phyloP scores from a whole-genome alignment of 768 basidiomycete genomes.

The Russula ochroleuca region DNA sequence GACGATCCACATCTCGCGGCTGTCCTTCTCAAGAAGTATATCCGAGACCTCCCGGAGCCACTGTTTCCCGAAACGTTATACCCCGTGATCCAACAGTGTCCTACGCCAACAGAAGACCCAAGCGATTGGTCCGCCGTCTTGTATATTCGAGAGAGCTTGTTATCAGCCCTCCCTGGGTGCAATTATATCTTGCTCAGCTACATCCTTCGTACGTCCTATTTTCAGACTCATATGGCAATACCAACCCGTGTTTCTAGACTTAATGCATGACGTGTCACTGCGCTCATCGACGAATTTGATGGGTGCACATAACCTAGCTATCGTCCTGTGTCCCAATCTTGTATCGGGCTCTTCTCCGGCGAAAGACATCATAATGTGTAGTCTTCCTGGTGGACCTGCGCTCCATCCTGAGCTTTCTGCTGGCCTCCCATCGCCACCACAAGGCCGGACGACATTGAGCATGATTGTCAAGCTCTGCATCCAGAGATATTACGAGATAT shows the following conservation, averaged over 20 bases:
- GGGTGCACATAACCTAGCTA: constrained; percentile 78
- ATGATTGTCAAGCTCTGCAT: constrained; percentile 72
- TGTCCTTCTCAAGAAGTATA: constrained; percentile 80
- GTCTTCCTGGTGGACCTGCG: constrained; percentile 49
- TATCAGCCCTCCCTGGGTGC: constrained; percentile 67
- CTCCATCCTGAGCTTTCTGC: constrained; percentile 34
- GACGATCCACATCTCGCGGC: constrained; percentile 77
- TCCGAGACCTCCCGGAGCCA: constrained; percentile 74
- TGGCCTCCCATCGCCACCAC: constrained; percentile 31
- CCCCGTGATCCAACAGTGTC: constrained; percentile 62
- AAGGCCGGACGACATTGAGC: constrained; percentile 63
- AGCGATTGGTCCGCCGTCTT: constrained; percentile 53
- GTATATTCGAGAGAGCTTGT: constrained; percentile 65
- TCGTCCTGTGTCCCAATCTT: constrained; percentile 78
- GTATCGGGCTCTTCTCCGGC: constrained; percentile 63
- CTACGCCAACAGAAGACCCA: constrained; percentile 47
- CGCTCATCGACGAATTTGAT: constrained; percentile 65
- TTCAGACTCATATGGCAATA: background rate
- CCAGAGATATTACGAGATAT: constrained; percentile 78
- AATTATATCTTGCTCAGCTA: constrained; percentile 69
- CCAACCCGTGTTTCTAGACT: constrained; percentile 43
- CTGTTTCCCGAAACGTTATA: constrained; percentile 72
- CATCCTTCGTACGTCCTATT: constrained; percentile 34
- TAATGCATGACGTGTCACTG: constrained; percentile 74
- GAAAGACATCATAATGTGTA: constrained; percentile 71